phyloP scores from a whole-genome alignment of 192 early-diverging fungal genomes.

The Linnemannia hyalina region DNA sequence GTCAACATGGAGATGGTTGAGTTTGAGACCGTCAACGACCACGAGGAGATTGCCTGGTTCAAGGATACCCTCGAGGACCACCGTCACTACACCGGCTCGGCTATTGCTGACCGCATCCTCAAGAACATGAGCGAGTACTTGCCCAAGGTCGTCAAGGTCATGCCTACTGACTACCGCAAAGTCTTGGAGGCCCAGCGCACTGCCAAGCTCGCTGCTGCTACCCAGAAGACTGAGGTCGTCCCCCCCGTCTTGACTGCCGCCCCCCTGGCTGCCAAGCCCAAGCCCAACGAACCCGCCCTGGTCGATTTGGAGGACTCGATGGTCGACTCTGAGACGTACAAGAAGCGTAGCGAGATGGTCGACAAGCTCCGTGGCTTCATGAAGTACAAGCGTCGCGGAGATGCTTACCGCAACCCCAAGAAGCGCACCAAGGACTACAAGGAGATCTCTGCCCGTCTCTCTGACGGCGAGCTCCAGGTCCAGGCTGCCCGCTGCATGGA shows the following conservation, averaged over 20 bases:
- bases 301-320: constrained; percentile 93
- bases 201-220: constrained; percentile 47
- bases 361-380: constrained; percentile 97
- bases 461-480: constrained; percentile 82
- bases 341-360: constrained; percentile 76
- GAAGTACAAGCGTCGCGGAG: constrained; percentile 91
- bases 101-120: constrained; percentile 77
- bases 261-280: constrained; percentile 41
- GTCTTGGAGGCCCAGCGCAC: constrained; percentile 78
- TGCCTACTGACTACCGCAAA: constrained; percentile 92
- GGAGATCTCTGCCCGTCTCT: constrained; percentile 94
- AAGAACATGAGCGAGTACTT: constrained; percentile 76
- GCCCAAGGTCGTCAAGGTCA: constrained; percentile 92
- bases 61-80: constrained; percentile 87
- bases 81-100: constrained; percentile 83
- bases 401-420: constrained; percentile 87
- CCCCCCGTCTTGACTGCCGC: constrained; percentile 54
- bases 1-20: constrained; percentile 96
- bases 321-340: constrained; percentile 80
- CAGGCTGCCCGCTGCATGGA: constrained; percentile 99
- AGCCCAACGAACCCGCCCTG: constrained; percentile 71
- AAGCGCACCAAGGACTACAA: constrained; percentile 92
- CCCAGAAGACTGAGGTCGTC: constrained; percentile 31
- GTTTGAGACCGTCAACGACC: constrained; percentile 83
- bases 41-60: constrained; percentile 82